Conservation (phyloP, 2,329 filamentous ascomycete genomes). For the Phoma herbarum region DNA sequence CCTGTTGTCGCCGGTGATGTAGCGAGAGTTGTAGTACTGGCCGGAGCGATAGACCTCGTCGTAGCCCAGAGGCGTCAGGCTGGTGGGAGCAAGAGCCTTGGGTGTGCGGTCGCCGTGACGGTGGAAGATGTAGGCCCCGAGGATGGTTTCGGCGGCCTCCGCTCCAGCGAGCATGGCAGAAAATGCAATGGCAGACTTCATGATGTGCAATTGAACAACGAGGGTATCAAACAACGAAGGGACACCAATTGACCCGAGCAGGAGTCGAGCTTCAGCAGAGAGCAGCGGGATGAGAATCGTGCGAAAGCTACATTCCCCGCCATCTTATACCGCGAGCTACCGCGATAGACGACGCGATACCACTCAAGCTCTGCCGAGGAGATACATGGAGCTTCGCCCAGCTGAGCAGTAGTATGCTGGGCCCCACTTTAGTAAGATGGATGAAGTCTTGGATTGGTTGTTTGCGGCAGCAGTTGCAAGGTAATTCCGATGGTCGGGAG, state of each 20-base stretch:
- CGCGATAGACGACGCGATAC: slow-evolving; percentile 2
- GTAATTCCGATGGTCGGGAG: slow-evolving; percentile 32
- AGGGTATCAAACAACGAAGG: slow-evolving; percentile 6
- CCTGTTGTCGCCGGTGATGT: slow-evolving; percentile 70
- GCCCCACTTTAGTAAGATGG: slow-evolving; percentile 2
- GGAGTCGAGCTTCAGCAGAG: slow-evolving; percentile 12
- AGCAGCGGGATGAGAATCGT: slow-evolving; percentile 6
- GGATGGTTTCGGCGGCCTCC: slow-evolving; percentile 68
- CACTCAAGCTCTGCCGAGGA: slow-evolving; percentile 26
- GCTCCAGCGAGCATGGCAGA: slow-evolving; percentile 38
- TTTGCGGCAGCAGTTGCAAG: slow-evolving; percentile 18
- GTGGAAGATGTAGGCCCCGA: slow-evolving; percentile 87
- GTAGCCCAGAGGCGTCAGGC: slow-evolving; percentile 82
- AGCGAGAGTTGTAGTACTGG: slow-evolving; percentile 77
- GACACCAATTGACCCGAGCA: slow-evolving; percentile 20
- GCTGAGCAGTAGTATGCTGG: slow-evolving; percentile 21
- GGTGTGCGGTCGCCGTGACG: slow-evolving; percentile 89
- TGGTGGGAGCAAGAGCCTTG: slow-evolving; percentile 75
- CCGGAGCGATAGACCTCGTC: slow-evolving; percentile 77
- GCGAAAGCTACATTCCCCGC: slow-evolving; percentile 6
- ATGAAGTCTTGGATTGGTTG: slow-evolving; percentile 12
- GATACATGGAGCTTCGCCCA: slow-evolving; percentile 22
- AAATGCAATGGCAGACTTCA: slow-evolving; percentile 38
- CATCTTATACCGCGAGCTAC: slow-evolving; percentile 30
- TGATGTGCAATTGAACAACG: slow-evolving; percentile 27